Evolutionary conservation across 768 basidiomycete species (phyloP).

Genomic region (Ramaria sp.): DNA sequence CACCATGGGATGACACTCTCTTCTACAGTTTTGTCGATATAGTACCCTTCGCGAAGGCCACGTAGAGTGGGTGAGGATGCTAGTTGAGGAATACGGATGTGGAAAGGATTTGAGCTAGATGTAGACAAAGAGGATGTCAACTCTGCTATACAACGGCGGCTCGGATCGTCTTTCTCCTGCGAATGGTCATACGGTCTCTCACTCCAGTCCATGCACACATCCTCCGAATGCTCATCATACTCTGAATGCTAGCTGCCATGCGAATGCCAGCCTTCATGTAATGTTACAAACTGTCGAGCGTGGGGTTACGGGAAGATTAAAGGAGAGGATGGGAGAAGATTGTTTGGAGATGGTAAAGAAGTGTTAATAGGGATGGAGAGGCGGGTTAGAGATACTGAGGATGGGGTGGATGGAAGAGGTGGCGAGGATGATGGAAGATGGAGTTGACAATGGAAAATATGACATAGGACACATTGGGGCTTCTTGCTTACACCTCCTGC

Average conservation of each 20-base stretch:
- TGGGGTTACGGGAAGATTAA: background rate
- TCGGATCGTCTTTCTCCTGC: background rate
- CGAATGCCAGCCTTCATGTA: too few species aligned
- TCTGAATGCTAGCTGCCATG: too few species aligned
- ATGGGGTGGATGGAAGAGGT: background rate
- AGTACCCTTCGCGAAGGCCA: background rate
- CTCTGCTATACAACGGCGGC: background rate
- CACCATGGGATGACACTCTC: background rate
- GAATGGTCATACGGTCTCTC: background rate
- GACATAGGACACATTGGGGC: background rate
- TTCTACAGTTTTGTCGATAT: background rate
- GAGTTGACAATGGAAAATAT: background rate
- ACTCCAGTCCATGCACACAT: too few species aligned
- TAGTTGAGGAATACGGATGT: constrained; percentile 4
- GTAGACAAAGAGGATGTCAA: background rate
- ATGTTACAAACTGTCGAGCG: too few species aligned
- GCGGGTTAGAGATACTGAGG: background rate
- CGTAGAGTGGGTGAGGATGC: background rate
- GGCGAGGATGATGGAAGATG: background rate
- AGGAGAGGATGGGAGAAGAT: background rate
- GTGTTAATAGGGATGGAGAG: background rate
- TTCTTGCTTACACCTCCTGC: background rate
- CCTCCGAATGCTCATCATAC: too few species aligned
- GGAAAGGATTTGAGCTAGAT: background rate
- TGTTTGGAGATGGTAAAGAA: background rate